Percentiles rank a stretch among this genome's conserved stretches.
Evolutionary conservation across 257 asterid species (phyloP).

Genomic region (Nicotiana sylvestris): DNA sequence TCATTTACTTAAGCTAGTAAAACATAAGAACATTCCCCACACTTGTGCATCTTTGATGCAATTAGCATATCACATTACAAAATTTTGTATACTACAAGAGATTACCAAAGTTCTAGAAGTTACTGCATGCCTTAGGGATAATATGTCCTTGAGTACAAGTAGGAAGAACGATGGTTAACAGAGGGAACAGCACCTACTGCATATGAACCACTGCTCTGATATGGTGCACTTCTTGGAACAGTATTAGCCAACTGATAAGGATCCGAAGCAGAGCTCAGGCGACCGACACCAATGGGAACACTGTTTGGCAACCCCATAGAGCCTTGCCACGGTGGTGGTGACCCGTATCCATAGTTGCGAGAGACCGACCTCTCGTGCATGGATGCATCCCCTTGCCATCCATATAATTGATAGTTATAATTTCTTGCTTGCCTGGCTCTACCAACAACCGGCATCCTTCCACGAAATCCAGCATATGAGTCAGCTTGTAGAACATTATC

Average conservation of each 20-base stretch:
- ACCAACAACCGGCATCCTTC: neutral
- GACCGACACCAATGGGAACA: constrained; percentile 27
- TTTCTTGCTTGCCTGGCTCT: neutral
- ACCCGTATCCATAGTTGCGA: neutral
- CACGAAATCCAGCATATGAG: neutral
- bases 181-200: constrained; percentile 29
- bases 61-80: too few relatives aligned
- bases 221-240: constrained; percentile 35
- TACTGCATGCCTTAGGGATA: neutral
- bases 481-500: neutral
- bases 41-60: too few relatives aligned
- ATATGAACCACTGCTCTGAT: constrained; percentile 21
- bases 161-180: constrained; percentile 35
- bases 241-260: constrained; percentile 66
- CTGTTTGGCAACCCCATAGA: constrained; percentile 16
- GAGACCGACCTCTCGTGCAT: neutral
- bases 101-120: neutral
- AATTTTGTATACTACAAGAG: neutral
- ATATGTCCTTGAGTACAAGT: constrained; percentile 30
- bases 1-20: too few relatives aligned
- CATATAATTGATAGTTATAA: constrained; percentile 30
- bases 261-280: constrained; percentile 41
- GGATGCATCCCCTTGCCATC: neutral
- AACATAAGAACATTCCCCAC: too few relatives aligned
- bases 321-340: neutral